Evolutionary conservation across 108 stramenopile genomes (phyloP), one percentile per base, ranked within the genome.

Genomic region (Thalassiosira profunda): DNA sequence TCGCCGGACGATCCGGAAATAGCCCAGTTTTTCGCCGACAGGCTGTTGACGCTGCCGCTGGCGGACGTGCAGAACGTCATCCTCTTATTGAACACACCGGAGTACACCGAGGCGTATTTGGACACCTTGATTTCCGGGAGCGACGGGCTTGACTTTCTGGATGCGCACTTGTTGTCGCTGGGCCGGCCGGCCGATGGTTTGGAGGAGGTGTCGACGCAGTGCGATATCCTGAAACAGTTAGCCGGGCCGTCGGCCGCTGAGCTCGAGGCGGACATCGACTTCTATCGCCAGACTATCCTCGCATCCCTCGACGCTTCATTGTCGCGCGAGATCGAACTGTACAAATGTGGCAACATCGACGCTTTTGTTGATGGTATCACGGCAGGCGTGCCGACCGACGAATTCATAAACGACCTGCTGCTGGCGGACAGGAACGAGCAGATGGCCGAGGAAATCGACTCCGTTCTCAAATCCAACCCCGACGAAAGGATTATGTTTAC

Each of bases 131-230:
- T n/a, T n/a, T n/a, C n/a, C n/a, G n/a, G n/a, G n/a, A n/a, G n/a
- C n/a, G n/a, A n/a, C n/a, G n/a, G n/a, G n/a, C n/a, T n/a, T n/a
- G n/a, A n/a, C n/a, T 11, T 31, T 5, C 25, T 64, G 2, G 63
- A 64, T 37, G 3, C 24, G n/a, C n/a, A 18, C 11, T 12, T 64
- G 11, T 47, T 64, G 20, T 30, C 26, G 8, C 31, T 64, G 37
- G 63, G 63, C 14, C 30, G 63, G 5, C 14, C 46, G 7, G 14
- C 31, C 3, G 63, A 51, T 37, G 63, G 63, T 4, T 23, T 64
- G 25, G 63, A 64, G 52, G 34, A 36, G 33, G 63, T 64, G 4
- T 64, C 63, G 4, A 64, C 63, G 7, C 47, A 64, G 35, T 64
- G 63, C 41, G 63, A 24, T 8, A 35, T 51, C 14, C 41, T 64